Percentiles rank a stretch among this genome's conserved stretches.
Conservation (phyloP, 2,329 filamentous ascomycete species). For the Colletotrichum sidae region DNA sequence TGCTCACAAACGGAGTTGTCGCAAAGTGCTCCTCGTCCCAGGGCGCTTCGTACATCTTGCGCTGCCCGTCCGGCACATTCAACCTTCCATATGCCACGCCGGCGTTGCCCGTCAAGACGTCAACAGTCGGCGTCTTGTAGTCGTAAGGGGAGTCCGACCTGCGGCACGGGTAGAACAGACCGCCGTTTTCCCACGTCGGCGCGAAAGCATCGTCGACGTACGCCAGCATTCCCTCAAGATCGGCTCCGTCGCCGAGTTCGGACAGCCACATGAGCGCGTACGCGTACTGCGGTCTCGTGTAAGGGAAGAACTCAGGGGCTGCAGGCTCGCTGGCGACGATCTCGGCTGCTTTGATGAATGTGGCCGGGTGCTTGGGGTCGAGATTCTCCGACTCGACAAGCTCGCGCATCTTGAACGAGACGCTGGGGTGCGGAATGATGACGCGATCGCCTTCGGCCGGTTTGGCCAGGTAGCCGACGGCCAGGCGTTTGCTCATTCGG, state of each 20-base stretch:
- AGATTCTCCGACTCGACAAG: neutral
- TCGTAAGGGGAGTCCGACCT: slow-evolving; percentile 40
- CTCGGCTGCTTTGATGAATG: neutral
- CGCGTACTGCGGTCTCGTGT: slow-evolving; percentile 40
- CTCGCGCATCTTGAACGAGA: slow-evolving; percentile 10
- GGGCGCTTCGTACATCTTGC: slow-evolving; percentile 48
- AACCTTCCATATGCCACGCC: slow-evolving; percentile 50
- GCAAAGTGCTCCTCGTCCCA: slow-evolving; percentile 41
- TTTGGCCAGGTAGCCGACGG: neutral
- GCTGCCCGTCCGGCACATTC: slow-evolving; percentile 50
- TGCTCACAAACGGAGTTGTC: slow-evolving; percentile 12
- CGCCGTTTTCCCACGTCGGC: slow-evolving; percentile 49
- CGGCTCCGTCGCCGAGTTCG: slow-evolving; percentile 42
- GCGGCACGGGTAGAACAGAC: slow-evolving; percentile 47
- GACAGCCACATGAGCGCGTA: slow-evolving; percentile 48
- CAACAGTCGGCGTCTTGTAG: slow-evolving; percentile 42
- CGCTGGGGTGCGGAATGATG: neutral
- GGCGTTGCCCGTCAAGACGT: slow-evolving; percentile 51
- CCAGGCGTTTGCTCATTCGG: neutral
- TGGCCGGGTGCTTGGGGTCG: slow-evolving; percentile 14
- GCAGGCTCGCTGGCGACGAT: neutral
- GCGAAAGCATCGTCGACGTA: slow-evolving; percentile 44
- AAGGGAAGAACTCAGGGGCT: neutral
- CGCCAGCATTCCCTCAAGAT: slow-evolving; percentile 40
- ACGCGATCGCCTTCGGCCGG: neutral